These are phyloP conservation scores for Anisogramma anomala DNA, from an alignment of 2,329 filamentous ascomycete genomes.

Conservation along the genomic window DNA sequence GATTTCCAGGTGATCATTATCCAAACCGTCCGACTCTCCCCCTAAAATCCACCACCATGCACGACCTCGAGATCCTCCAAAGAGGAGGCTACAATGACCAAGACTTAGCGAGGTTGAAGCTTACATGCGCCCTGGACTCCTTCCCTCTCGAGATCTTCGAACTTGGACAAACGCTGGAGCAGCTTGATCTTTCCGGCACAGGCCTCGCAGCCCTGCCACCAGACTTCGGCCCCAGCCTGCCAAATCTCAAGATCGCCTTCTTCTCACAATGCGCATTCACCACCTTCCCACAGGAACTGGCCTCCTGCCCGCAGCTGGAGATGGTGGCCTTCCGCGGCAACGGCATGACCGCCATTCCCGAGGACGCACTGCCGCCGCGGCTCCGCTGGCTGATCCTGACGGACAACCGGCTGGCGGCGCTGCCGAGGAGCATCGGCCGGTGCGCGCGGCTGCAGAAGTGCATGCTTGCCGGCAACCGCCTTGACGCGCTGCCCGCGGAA, in stretches of 20 bases:
- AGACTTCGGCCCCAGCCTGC: conserved; percentile 26
- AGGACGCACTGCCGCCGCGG: conserved; percentile 29
- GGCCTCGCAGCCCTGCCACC: conserved; percentile 29
- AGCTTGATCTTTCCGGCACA: conserved; percentile 37
- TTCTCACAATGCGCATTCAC: conserved; percentile 35
- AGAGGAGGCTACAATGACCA: conserved; percentile 22
- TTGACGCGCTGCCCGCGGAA: conserved; percentile 27
- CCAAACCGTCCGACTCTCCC: no score
- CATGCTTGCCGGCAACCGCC: conserved; percentile 36
- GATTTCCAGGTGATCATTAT: no score
- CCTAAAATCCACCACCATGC: conserved; percentile 21
- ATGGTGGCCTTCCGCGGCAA: conserved; percentile 39
- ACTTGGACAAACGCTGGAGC: conserved; percentile 30
- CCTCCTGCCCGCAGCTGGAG: conserved; percentile 32
- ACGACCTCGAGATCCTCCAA: conserved; percentile 22
- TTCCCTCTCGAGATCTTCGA: conserved; percentile 31
- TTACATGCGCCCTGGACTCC: conserved; percentile 22
- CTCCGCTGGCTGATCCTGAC: conserved; percentile 39
- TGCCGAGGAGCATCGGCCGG: conserved; percentile 31
- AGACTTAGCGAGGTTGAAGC: conserved; percentile 25
- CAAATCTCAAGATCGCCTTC: conserved; percentile 34
- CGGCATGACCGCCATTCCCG: conserved; percentile 30
- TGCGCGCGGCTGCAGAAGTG: conserved; percentile 35
- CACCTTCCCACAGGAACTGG: conserved; percentile 30
- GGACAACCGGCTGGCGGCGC: conserved; percentile 28